These are phyloP conservation scores for Xylaria grammica DNA, from an alignment of 495 filamentous ascomycete genomes.

Conservation along the genomic window DNA sequence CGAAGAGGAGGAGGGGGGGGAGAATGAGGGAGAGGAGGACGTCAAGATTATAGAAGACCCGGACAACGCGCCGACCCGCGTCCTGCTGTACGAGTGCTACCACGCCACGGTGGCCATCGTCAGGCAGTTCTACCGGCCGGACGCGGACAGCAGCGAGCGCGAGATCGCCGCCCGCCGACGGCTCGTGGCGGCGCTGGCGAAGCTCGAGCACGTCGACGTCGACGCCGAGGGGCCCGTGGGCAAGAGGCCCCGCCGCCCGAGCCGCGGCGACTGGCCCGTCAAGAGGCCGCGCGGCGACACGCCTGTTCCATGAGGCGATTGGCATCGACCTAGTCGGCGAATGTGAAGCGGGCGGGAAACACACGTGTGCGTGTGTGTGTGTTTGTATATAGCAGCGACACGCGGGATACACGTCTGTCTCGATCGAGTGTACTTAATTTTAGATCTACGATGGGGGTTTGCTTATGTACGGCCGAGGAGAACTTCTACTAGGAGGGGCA, in stretches of 20 bases:
- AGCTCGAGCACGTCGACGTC: slow-evolving; percentile 44
- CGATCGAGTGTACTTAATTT: slow-evolving; percentile 3
- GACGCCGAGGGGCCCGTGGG: slow-evolving; percentile 29
- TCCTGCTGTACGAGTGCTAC: slow-evolving; percentile 57
- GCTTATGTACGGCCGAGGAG: no score
- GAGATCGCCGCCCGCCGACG: slow-evolving; percentile 53
- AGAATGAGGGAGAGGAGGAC: neutral
- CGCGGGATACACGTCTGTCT: neutral
- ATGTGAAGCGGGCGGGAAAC: no score
- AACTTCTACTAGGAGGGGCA: no score
- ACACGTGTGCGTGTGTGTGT: neutral
- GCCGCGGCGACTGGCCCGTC: slow-evolving; percentile 37
- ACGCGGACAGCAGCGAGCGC: slow-evolving; percentile 44
- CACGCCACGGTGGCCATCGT: slow-evolving; percentile 52
- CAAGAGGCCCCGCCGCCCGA: slow-evolving; percentile 34
- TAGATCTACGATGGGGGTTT: no score
- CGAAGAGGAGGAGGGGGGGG: neutral
- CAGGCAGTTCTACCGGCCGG: slow-evolving; percentile 54
- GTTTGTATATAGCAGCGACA: neutral
- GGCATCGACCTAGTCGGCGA: neutral
- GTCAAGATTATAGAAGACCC: slow-evolving; percentile 44
- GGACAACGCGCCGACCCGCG: slow-evolving; percentile 38
- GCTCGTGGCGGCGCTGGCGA: slow-evolving; percentile 44
- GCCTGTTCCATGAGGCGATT: neutral
- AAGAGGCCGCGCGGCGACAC: slow-evolving; percentile 32